Percentiles rank a stretch among this genome's conserved stretches.
phyloP scores from a whole-genome alignment of 495 filamentous ascomycete genomes.

The Neurospora sp. region DNA sequence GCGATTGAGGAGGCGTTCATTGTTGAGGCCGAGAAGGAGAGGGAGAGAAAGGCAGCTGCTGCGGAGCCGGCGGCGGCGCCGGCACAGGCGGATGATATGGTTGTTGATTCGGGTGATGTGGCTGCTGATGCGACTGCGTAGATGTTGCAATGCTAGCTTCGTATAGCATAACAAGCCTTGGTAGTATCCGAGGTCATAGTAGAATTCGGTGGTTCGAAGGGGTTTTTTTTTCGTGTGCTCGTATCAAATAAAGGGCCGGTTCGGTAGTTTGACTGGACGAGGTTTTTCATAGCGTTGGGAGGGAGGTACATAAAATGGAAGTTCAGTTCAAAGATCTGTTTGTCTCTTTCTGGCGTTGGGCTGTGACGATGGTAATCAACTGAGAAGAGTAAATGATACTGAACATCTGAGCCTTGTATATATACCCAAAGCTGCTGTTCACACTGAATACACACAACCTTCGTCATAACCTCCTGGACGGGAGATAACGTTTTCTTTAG shows the following conservation, averaged over 20 bases:
- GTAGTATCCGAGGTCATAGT: not conserved
- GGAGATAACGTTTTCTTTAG: not conserved
- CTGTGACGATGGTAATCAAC: too few species aligned
- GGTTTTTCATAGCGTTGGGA: not conserved
- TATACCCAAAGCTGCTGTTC: not conserved
- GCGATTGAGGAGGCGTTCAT: conserved; percentile 70
- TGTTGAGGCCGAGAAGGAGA: conserved; percentile 29
- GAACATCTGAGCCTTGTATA: not conserved
- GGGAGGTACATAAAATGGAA: not conserved
- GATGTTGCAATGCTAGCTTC: not conserved
- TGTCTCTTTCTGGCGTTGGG: too few species aligned
- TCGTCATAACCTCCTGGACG: not conserved
- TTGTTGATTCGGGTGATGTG: not conserved
- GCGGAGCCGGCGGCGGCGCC: not conserved
- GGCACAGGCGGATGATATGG: not conserved
- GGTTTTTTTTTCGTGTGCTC: not conserved
- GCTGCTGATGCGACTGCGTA: not conserved
- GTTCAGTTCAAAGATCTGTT: not conserved
- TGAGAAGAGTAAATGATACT: not conserved
- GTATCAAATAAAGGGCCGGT: not conserved
- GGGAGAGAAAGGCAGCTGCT: conserved; percentile 6
- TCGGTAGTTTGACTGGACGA: not conserved
- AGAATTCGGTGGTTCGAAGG: not conserved
- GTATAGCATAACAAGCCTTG: not conserved
- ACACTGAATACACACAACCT: not conserved